Conservation (phyloP, 805 yeast genomes). For the Yarrowia yakushimensis region DNA sequence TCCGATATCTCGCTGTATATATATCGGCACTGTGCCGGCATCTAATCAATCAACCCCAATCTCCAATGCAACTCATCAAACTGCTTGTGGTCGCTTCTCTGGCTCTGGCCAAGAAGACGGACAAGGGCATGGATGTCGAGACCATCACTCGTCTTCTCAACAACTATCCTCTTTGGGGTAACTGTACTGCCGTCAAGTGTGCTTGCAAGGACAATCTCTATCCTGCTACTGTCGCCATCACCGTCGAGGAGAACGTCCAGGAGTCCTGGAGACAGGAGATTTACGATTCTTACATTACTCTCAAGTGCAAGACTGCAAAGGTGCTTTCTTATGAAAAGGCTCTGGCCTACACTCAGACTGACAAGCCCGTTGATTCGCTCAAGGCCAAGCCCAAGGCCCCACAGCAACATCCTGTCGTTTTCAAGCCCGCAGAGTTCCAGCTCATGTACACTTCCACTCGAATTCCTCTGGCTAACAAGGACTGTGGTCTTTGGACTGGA, state of each 20-base stretch:
- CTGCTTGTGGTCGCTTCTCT: neutral
- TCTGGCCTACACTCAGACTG: neutral
- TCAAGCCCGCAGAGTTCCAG: constrained; percentile 28
- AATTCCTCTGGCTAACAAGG: constrained; percentile 31
- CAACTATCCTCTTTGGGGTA: constrained; percentile 21
- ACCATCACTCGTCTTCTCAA: neutral
- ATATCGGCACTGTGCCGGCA: neutral
- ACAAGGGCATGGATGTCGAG: constrained; percentile 6
- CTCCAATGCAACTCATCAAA: neutral
- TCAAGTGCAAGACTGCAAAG: constrained; percentile 9
- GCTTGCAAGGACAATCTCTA: constrained; percentile 34
- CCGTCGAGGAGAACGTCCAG: neutral
- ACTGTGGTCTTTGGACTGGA: constrained; percentile 36
- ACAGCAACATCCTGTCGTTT: constrained; percentile 29
- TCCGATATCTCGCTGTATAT: neutral
- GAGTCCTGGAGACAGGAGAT: neutral
- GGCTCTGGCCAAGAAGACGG: constrained; percentile 1
- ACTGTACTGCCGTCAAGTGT: constrained; percentile 33
- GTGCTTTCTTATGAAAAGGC: neutral
- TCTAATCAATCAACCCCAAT: constrained; percentile 10
- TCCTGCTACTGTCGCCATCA: constrained; percentile 36
- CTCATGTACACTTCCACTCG: constrained; percentile 8
- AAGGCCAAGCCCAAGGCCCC: constrained; percentile 25
- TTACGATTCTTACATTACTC: neutral
- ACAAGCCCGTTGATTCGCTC: constrained; percentile 2